Base-by-base conservation (phyloP, 441 rosid genomes). In the Corymbia citriodora region DNA sequence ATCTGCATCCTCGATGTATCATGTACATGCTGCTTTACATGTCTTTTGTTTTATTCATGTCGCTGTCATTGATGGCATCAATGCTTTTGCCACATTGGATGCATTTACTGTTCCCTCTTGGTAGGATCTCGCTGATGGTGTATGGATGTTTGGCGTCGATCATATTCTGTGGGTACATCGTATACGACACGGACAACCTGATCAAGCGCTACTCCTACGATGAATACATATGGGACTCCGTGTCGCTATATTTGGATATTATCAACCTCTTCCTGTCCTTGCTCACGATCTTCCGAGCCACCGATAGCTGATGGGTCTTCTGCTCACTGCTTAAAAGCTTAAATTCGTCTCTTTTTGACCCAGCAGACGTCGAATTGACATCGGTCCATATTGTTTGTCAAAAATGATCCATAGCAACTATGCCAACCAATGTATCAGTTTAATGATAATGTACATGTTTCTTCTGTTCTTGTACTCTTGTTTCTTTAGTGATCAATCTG, bases 181-280 rank as follows among this genome's bases (percentile, higher is more conserved):
- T 89, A 52, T 89, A 68, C 0, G 90, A 89, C 49, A 68, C 63
- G 4, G 86, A 68, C 87, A 72, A 89, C 55, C 90, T 89, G 29
- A 89, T 89, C 89, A 88, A 88, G 45, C 81, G 89, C 36, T 52
- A 40, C 83, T 55, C 82, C 52, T 88, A 88, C 11, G 90, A 89
- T 54, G 90, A 89, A 33, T 68, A 89, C 87, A 89, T 89, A 52
- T 89, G 90, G 90, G 90, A 68, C 29, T n/a, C 90, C 12, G 87
- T 89, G 9, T 48, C 18, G 0, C 79, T 89, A 31, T 89, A 89
- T 55, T 14, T 89, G 61, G 90, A 89, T 89, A 33, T 89, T 1
- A 70, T 89, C 86, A 89, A 89, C 87, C 90, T 89, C 68, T 89
- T 72, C 68, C 59, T 74, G 52, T 68, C 86, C 55, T 29, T 89